Evolutionary conservation across 2,329 filamentous ascomycete species (phyloP), one percentile per base, ranked within the genome.

Genomic region (Pseudocercospora musae): DNA sequence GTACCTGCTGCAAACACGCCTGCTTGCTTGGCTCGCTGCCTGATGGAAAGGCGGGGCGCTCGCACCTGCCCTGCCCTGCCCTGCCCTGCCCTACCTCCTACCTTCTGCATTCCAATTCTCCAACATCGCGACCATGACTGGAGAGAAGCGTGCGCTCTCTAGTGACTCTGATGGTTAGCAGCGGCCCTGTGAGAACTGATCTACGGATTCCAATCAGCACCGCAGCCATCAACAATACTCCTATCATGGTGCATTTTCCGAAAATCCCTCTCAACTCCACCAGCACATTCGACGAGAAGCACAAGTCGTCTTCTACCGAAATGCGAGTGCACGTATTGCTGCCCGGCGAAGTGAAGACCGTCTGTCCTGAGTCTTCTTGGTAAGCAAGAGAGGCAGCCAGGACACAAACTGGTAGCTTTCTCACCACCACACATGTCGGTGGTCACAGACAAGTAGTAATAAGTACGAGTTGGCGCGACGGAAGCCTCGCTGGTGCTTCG

Each of bases 191-290:
- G 62, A 13, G 62, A 64, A 23, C 7, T 29, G 15, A 37, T 59
- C n/a, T 64, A 64, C 42, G 44, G 27, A 27, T 33, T 42, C 37
- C 62, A 8, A 54, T 64, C 48, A 59, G 61, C 21, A 64, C 58
- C 27, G 53, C 57, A 9, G 50, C 57, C 18, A 59, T 62, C 27
- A 54, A 37, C n/a, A 61, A 60, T 15, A 59, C 52, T n/a, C 54
- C 54, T 4, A 50, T 58, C 25, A 20, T 40, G 20, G 58, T 37
- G 10, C 33, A 44, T 8, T 29, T 64, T n/a, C 58, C 62, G 13
- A n/a, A 40, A 4, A n/a, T n/a, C n/a, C n/a, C n/a, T 58, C 62
- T 4, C 53, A 64, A 25, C 55, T 64, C 11, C 48, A 29, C 27
- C 29, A 42, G 13, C 15, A 33, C 18, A 56, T 42, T 20, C 58